Evolutionary conservation across 1,284 basidiomycete genomes (phyloP).

Genomic region (Vanrija sp.): DNA sequence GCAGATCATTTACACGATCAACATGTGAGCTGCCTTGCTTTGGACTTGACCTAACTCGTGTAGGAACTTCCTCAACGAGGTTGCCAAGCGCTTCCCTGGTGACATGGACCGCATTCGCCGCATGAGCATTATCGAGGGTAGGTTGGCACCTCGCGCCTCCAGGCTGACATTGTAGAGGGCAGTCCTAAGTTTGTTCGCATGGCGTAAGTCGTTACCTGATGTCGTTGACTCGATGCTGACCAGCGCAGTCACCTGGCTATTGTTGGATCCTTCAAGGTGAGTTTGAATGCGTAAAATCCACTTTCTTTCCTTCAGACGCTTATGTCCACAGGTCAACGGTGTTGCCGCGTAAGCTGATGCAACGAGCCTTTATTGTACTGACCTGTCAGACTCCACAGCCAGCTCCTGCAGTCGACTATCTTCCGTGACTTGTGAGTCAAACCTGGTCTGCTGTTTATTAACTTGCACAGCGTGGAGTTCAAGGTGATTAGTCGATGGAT

Average conservation of each 20-base stretch:
- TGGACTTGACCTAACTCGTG: constrained; percentile 29
- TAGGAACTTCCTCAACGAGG: constrained; percentile 55
- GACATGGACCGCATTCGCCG: constrained; percentile 71
- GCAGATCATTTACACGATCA: constrained; percentile 84
- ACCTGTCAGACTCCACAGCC: constrained; percentile 51
- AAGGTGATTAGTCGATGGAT: constrained; percentile 11
- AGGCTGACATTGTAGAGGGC: constrained; percentile 59
- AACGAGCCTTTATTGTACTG: background rate
- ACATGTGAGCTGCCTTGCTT: constrained; percentile 49
- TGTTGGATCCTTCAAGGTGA: constrained; percentile 61
- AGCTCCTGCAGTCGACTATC: constrained; percentile 61
- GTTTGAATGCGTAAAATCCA: background rate
- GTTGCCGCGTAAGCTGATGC: constrained; percentile 64
- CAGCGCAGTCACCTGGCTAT: constrained; percentile 48
- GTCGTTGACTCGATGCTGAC: background rate
- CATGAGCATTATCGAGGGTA: constrained; percentile 87
- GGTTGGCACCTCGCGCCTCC: constrained; percentile 3
- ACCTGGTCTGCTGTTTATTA: background rate
- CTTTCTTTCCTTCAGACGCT: background rate
- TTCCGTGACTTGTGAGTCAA: constrained; percentile 68
- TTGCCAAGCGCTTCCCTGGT: constrained; percentile 82
- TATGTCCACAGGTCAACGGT: constrained; percentile 63
- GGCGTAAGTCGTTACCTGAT: constrained; percentile 55
- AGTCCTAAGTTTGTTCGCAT: constrained; percentile 79
- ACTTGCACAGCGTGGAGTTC: constrained; percentile 32